Conservation (phyloP, 1,284 basidiomycete genomes). For the Apiotrichum montevideense region DNA sequence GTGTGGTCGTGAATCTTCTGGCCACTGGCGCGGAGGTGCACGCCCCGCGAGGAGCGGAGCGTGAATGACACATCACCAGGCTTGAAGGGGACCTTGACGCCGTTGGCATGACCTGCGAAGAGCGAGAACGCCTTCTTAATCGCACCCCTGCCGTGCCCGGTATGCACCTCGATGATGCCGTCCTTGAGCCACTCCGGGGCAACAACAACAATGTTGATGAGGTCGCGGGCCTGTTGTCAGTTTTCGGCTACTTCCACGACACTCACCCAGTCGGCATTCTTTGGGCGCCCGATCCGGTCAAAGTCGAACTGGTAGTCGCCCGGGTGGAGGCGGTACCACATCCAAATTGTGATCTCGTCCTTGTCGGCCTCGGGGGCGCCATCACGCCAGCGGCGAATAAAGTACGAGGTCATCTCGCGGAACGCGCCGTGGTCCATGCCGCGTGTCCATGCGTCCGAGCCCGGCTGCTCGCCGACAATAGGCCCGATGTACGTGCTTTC, state of each 20-base stretch:
- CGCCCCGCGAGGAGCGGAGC: slow-evolving; percentile 15
- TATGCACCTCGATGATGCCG: slow-evolving; percentile 17
- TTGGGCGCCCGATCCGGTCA: slow-evolving; percentile 34
- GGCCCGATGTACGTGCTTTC: slow-evolving; percentile 46
- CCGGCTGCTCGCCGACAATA: slow-evolving; percentile 41
- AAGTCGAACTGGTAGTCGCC: slow-evolving; percentile 12
- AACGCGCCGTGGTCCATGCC: slow-evolving; percentile 44
- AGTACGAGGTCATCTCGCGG: slow-evolving; percentile 38
- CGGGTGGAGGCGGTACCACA: slow-evolving; percentile 41
- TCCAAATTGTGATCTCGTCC: slow-evolving; percentile 23
- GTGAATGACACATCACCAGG: slow-evolving; percentile 34
- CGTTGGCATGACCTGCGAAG: slow-evolving; percentile 21
- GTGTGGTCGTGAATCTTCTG: slow-evolving; percentile 15
- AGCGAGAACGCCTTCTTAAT: slow-evolving; percentile 1
- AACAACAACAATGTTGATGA: slow-evolving; percentile 38
- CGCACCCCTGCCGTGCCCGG: slow-evolving; percentile 9
- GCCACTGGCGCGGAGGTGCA: slow-evolving; percentile 28
- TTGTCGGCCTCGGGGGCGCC: slow-evolving; percentile 8
- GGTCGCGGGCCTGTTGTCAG: slow-evolving; percentile 37
- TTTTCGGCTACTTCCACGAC: not conserved
- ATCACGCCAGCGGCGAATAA: slow-evolving; percentile 29
- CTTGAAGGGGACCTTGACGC: slow-evolving; percentile 28
- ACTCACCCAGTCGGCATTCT: slow-evolving; percentile 41
- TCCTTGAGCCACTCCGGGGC: slow-evolving; percentile 10
- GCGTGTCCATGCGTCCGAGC: slow-evolving; percentile 40